These are phyloP conservation scores for Stephanodiscus triporus DNA, from an alignment of 108 stramenopile genomes.

Conservation along the genomic window DNA sequence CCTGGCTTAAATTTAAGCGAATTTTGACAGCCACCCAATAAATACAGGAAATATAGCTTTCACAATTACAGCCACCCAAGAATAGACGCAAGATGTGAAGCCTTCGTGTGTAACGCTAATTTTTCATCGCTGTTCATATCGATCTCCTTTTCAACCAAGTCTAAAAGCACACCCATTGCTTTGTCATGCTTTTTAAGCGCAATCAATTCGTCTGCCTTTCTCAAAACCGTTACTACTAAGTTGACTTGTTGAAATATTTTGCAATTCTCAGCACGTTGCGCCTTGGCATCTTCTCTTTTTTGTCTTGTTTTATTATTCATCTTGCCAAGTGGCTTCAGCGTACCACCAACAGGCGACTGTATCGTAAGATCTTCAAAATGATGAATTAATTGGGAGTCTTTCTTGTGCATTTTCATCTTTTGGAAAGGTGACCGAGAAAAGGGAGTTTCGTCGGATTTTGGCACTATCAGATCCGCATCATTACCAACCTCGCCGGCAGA, in stretches of 20 bases:
- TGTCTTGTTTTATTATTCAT: constrained; percentile 22
- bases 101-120: constrained; percentile 31
- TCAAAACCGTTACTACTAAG: constrained; percentile 5
- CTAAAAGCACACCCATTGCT: constrained; percentile 40
- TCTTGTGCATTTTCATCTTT: neutral
- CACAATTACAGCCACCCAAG: constrained; percentile 44
- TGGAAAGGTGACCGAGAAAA: constrained; percentile 41
- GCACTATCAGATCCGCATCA: neutral
- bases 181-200: constrained; percentile 14
- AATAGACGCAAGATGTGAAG: constrained; percentile 20
- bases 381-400: neutral
- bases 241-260: neutral
- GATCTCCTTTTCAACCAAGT: constrained; percentile 31
- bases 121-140: constrained; percentile 28
- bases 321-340: constrained; percentile 23
- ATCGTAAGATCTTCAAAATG: constrained; percentile 24
- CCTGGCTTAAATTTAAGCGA: no score
- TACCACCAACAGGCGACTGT: constrained; percentile 4
- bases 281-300: constrained; percentile 20
- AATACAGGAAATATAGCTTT: neutral
- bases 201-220: constrained; percentile 32
- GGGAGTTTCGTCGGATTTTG: constrained; percentile 15
- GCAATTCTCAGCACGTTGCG: constrained; percentile 1
- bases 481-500: constrained; percentile 8
- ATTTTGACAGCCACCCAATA: no score